Conservation (phyloP, 768 basidiomycete species). For the Hypholoma sublateritium region DNA sequence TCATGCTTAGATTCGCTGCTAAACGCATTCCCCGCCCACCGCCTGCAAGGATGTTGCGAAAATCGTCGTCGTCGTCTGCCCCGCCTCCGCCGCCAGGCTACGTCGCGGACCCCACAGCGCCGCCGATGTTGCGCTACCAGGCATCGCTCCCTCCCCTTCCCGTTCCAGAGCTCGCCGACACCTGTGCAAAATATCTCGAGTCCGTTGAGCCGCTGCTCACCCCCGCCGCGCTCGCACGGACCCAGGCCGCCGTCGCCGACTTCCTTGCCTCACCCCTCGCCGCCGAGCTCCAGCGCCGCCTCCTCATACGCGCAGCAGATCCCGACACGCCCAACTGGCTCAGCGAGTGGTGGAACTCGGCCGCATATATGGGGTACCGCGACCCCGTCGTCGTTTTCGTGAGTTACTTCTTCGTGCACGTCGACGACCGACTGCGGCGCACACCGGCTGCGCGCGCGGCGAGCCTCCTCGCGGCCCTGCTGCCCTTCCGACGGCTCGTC, state of each 20-base stretch:
- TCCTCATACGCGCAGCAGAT: slow-evolving; percentile 71
- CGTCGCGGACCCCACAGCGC: slow-evolving; percentile 52
- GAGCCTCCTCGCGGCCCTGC: slow-evolving; percentile 77
- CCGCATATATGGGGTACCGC: slow-evolving; percentile 82
- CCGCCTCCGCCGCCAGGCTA: slow-evolving; percentile 29
- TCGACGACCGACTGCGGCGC: slow-evolving; percentile 55
- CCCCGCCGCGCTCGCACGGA: slow-evolving; percentile 56
- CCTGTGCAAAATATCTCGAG: slow-evolving; percentile 86
- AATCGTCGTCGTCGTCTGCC: slow-evolving; percentile 20
- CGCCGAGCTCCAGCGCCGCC: slow-evolving; percentile 71
- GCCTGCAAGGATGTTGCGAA: slow-evolving; percentile 19
- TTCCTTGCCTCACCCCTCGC: slow-evolving; percentile 74
- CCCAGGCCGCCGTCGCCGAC: slow-evolving; percentile 54
- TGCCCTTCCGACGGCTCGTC: slow-evolving; percentile 81
- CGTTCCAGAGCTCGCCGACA: slow-evolving; percentile 81
- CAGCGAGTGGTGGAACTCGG: slow-evolving; percentile 98
- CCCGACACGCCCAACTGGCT: slow-evolving; percentile 76
- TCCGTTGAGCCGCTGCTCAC: slow-evolving; percentile 78
- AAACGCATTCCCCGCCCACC: slow-evolving; percentile 12
- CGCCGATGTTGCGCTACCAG: slow-evolving; percentile 74
- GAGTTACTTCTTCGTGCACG: slow-evolving; percentile 93
- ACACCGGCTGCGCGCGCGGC: slow-evolving; percentile 76
- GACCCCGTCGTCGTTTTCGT: slow-evolving; percentile 92
- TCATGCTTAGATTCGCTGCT: slow-evolving; percentile 2
- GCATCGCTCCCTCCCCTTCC: slow-evolving; percentile 76